Evolutionary conservation across 1,284 basidiomycete genomes (phyloP).

Genomic region (Trichosporon sp.): DNA sequence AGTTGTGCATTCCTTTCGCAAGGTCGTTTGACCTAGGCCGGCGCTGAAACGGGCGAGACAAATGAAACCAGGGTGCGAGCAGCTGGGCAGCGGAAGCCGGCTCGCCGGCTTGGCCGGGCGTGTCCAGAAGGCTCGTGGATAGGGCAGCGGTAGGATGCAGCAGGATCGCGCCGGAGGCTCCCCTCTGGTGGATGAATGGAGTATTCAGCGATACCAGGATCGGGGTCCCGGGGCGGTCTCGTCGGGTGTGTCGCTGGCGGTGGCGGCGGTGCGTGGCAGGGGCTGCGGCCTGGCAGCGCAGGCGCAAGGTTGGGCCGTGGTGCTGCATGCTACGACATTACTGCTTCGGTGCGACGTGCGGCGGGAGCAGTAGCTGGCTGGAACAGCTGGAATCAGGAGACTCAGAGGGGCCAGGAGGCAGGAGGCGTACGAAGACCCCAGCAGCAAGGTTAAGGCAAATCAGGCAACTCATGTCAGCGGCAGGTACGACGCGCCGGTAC

Average conservation of each 20-base stretch:
- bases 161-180: no score
- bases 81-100: background rate
- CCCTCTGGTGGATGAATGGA: background rate
- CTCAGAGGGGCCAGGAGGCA: background rate
- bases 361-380: background rate
- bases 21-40: no score
- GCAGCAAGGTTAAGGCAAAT: background rate
- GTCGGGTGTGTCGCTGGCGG: background rate
- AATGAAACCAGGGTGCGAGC: background rate
- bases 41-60: background rate
- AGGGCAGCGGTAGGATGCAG: no score
- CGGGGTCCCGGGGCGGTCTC: background rate
- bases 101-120: no score
- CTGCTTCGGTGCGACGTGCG: background rate
- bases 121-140: background rate
- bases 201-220: background rate
- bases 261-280: no score
- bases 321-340: background rate
- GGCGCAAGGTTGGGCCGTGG: background rate
- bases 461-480: background rate
- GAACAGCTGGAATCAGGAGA: constrained; percentile 1
- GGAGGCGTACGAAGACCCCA: no score
- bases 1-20: background rate
- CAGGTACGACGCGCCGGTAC: constrained; percentile 1
- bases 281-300: no score